Evolutionary conservation across 1,139 yeast species (phyloP).

Genomic region (Spencermartinsiella ligniputridi): DNA sequence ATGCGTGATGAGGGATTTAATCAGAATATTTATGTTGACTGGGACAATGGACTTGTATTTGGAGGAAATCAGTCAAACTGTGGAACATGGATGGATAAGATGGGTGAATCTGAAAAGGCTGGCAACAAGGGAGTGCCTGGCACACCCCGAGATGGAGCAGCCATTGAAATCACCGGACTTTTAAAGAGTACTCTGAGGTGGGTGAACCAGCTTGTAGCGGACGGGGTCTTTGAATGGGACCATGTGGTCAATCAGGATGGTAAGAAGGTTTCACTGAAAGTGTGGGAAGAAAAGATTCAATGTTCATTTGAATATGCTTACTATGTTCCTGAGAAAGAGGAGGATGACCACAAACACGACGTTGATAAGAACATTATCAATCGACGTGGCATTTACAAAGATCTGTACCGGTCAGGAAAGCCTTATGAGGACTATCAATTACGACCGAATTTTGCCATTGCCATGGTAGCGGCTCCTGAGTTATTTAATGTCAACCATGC

Average conservation of each 20-base stretch:
- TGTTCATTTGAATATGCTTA: constrained; percentile 73
- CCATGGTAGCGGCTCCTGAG: constrained; percentile 92
- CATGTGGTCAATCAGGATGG: constrained; percentile 52
- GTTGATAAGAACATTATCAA: constrained; percentile 65
- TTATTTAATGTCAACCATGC: constrained; percentile 65
- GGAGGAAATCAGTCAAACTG: constrained; percentile 94
- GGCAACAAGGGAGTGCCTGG: constrained; percentile 89
- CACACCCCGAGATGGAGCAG: constrained; percentile 97
- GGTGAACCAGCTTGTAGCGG: constrained; percentile 54
- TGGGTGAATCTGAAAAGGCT: constrained; percentile 91
- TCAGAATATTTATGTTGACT: constrained; percentile 74
- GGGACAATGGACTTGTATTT: constrained; percentile 81
- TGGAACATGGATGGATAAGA: constrained; percentile 99
- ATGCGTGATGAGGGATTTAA: constrained; percentile 93
- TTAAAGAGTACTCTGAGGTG: constrained; percentile 80
- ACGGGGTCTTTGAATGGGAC: constrained; percentile 49
- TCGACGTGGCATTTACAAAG: constrained; percentile 93
- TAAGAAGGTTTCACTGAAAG: constrained; percentile 43
- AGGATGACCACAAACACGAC: constrained; percentile 54
- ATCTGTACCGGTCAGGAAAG: constrained; percentile 72
- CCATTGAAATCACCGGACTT: constrained; percentile 85
- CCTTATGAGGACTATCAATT: constrained; percentile 92
- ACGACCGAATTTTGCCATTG: constrained; percentile 88
- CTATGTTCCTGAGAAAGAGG: constrained; percentile 65
- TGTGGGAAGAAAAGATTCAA: constrained; percentile 71